Evolutionary conservation across 2,329 filamentous ascomycete species (phyloP).

Genomic region (Verticillium tricorpus): DNA sequence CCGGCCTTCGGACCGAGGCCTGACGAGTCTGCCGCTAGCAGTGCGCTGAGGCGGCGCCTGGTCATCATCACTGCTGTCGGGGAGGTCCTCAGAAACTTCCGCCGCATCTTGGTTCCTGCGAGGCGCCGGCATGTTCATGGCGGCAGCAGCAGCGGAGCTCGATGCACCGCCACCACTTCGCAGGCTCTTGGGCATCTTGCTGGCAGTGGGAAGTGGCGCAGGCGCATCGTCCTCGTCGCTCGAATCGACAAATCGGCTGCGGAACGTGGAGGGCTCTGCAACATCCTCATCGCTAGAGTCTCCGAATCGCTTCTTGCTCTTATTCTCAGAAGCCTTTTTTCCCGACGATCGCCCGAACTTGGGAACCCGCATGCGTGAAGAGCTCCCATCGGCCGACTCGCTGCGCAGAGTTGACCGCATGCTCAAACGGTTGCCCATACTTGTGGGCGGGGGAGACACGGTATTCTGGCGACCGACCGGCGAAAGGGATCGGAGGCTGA

Average conservation of each 20-base stretch:
- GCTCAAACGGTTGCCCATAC: slow-evolving; percentile 35
- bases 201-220: slow-evolving; percentile 69
- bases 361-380: slow-evolving; percentile 34
- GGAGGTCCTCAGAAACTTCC: slow-evolving; percentile 38
- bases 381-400: slow-evolving; percentile 28
- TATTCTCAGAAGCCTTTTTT: slow-evolving; percentile 25
- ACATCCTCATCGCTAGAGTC: slow-evolving; percentile 61
- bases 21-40: slow-evolving; percentile 12
- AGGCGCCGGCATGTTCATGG: slow-evolving; percentile 25
- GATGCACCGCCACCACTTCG: slow-evolving; percentile 18
- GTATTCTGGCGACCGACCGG: slow-evolving; percentile 43
- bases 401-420: slow-evolving; percentile 38
- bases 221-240: slow-evolving; percentile 61
- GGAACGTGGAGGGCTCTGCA: slow-evolving; percentile 31
- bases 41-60: slow-evolving; percentile 14
- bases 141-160: slow-evolving; percentile 27
- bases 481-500: slow-evolving; percentile 68
- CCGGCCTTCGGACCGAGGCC: slow-evolving; percentile 13
- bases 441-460: slow-evolving; percentile 34
- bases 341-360: slow-evolving; percentile 34
- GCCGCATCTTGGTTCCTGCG: slow-evolving; percentile 35
- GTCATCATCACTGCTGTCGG: slow-evolving; percentile 54
- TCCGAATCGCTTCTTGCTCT: slow-evolving; percentile 49
- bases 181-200: slow-evolving; percentile 31
- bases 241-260: slow-evolving; percentile 65